Base-by-base conservation (phyloP, 1,284 basidiomycete genomes). In the Fomitopsis palustris region DNA sequence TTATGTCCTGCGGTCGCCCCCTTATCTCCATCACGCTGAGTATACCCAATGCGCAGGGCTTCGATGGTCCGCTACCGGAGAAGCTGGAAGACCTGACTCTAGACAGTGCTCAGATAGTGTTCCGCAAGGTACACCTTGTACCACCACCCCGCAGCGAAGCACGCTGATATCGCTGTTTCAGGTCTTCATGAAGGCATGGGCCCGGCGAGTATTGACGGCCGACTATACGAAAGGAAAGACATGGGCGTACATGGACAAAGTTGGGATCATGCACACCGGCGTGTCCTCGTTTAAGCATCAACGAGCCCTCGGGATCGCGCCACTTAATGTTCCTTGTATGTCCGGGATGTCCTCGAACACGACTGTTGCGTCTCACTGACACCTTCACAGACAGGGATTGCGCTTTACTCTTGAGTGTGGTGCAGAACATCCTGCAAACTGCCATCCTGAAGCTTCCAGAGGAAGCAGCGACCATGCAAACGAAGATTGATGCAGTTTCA, bases 201-300 rank as follows among this genome's bases (percentile, higher is more conserved):
- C 70, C 27, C 69, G 77, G 19, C 68, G 70, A 0, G 70, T 75
- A 23, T 60, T 81, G 37, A 76, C 76, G 12, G 69, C 79, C 57
- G 78, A 82, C 64, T 82, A 80, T 62, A 67, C 74, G 1, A 73
- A 74, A 41, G 68, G 69, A 6, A 73, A 74, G 57, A 77, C 74
- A 14, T 81, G 78, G 78, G 75, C 77, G 33, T 81, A 80, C 61
- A 74, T 82, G 65, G 76, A 81, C 63, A 80, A 80, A 64, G 80
- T 81, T 43, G 79, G 78, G 3, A 69, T 79, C 49, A 81, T 81
- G 79, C 80, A 81, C 64, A 81, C 79, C 0, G 80, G 79, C 19
- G 73, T 72, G 17, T 72, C 75, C 38, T 75, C 78, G 0, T 81
- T 81, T 70, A 75, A 74, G 62, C 59, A 69, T 47, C 70, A 71